phyloP scores from a whole-genome alignment of 2,329 filamentous ascomycete species.

The Monosporascus sp. region DNA sequence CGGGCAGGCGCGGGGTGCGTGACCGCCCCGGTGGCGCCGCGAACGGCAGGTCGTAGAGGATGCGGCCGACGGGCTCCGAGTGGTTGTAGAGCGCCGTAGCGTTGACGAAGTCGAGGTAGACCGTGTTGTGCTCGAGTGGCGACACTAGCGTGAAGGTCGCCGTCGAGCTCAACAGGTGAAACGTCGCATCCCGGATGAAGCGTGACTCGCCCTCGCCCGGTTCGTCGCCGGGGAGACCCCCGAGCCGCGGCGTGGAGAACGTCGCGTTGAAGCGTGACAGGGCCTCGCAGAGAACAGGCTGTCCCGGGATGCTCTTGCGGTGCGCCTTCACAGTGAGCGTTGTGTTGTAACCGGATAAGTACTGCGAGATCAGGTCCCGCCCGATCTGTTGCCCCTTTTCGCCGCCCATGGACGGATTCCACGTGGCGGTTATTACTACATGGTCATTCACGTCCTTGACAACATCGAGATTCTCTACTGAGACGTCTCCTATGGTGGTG shows the following conservation, averaged over 20 bases:
- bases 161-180: slow-evolving; percentile 82
- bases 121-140: slow-evolving; percentile 64
- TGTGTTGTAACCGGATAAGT: slow-evolving; percentile 82
- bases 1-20: slow-evolving; percentile 70
- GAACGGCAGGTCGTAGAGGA: slow-evolving; percentile 70
- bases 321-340: slow-evolving; percentile 71
- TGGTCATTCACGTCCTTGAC: slow-evolving; percentile 66
- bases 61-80: slow-evolving; percentile 70
- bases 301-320: slow-evolving; percentile 63
- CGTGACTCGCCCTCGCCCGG: slow-evolving; percentile 44
- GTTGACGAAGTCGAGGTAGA: slow-evolving; percentile 75
- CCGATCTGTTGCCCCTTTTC: slow-evolving; percentile 56
- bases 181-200: slow-evolving; percentile 80
- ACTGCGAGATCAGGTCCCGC: slow-evolving; percentile 72
- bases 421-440: slow-evolving; percentile 61
- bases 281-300: slow-evolving; percentile 66
- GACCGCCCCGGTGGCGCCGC: slow-evolving; percentile 69
- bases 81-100: slow-evolving; percentile 83
- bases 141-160: slow-evolving; percentile 80
- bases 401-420: slow-evolving; percentile 68
- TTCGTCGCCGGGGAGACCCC: slow-evolving; percentile 43
- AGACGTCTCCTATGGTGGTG: slow-evolving; percentile 70
- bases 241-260: slow-evolving; percentile 63
- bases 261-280: slow-evolving; percentile 68
- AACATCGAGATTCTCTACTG: slow-evolving; percentile 57